Evolutionary conservation across 2,329 filamentous ascomycete genomes (phyloP).

Genomic region (Thielaviopsis punctulata): DNA sequence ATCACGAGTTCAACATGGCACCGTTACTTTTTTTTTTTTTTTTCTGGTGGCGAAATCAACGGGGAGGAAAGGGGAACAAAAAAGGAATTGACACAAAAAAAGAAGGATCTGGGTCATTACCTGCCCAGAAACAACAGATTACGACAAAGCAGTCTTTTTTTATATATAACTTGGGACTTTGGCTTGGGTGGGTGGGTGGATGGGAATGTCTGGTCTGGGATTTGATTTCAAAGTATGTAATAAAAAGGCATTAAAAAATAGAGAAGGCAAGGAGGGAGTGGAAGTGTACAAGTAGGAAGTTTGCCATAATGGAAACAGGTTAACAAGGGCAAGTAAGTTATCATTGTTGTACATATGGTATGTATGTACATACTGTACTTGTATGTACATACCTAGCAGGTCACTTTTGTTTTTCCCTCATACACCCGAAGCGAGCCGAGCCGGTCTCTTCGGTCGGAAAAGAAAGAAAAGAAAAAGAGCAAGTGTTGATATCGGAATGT

Average conservation of each 20-base stretch:
- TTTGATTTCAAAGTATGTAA: no score
- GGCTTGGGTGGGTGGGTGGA: neutral
- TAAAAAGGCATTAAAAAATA: no score
- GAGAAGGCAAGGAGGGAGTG: neutral
- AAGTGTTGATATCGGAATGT: neutral
- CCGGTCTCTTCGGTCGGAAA: neutral
- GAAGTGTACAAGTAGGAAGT: neutral
- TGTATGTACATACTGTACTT: no score
- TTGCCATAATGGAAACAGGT: no score
- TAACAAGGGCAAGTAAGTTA: no score
- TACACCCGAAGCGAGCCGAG: neutral
- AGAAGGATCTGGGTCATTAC: no score
- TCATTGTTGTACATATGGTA: neutral
- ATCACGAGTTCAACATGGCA: no score
- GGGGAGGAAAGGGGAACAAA: no score
- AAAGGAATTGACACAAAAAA: no score
- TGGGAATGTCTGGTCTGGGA: neutral
- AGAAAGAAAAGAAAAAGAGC: neutral
- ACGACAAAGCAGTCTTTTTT: neutral
- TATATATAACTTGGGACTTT: neutral
- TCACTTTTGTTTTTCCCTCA: neutral
- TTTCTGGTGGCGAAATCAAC: neutral
- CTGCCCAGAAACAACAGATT: neutral
- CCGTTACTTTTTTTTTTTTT: no score
- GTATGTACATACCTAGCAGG: no score